phyloP scores from a whole-genome alignment of 192 early-diverging fungal genomes.

The Rhizoclosmatium globosum region DNA sequence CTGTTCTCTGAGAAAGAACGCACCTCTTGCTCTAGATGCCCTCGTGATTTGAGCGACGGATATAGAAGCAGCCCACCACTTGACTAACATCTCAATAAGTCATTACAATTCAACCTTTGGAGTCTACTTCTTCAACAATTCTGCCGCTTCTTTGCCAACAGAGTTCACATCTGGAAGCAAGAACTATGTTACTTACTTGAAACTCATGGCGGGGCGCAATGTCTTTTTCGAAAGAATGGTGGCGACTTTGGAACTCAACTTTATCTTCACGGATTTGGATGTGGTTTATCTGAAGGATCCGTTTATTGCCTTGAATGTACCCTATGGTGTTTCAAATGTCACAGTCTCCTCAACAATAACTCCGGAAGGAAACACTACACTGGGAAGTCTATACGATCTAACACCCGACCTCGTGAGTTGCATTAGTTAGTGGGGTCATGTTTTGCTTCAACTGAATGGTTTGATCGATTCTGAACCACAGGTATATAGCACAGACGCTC shows the following conservation, averaged over 20 bases:
- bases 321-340: background rate
- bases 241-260: background rate
- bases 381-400: no score
- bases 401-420: no score
- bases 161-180: background rate
- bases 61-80: background rate
- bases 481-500: slow-evolving; percentile 30
- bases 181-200: background rate
- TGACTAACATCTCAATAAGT: background rate
- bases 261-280: slow-evolving; percentile 31
- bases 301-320: slow-evolving; percentile 14
- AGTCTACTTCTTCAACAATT: slow-evolving; percentile 4
- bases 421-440: no score
- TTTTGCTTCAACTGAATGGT: background rate
- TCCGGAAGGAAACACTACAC: no score
- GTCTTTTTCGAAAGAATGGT: slow-evolving; percentile 10
- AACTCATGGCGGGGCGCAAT: slow-evolving; percentile 9
- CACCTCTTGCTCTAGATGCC: background rate
- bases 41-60: slow-evolving; percentile 25
- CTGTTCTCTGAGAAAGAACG: slow-evolving; percentile 24
- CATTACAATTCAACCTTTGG: background rate
- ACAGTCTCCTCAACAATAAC: background rate
- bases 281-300: slow-evolving; percentile 14
- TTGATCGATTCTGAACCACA: background rate
- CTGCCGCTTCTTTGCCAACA: background rate